Evolutionary conservation across 176 grass and related monocot species (phyloP).

Genomic region (Musa acuminata): DNA sequence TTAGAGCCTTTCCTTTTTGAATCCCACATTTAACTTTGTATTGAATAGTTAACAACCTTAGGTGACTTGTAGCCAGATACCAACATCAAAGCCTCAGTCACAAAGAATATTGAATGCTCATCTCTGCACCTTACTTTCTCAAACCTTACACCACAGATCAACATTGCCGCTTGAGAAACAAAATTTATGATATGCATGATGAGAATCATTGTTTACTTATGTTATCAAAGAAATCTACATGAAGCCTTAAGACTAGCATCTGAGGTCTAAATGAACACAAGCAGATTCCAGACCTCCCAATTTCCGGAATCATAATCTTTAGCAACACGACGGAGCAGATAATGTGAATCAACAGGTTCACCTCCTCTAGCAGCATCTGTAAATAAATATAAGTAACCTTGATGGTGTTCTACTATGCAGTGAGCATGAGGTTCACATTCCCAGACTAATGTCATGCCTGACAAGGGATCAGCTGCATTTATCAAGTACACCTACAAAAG

Average conservation of each 20-base stretch:
- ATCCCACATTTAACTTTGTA: not conserved
- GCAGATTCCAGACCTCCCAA: conserved; percentile 55
- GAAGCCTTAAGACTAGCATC: not conserved
- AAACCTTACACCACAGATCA: not conserved
- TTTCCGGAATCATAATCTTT: conserved; percentile 52
- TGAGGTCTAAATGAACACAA: not conserved
- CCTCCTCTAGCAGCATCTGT: conserved; percentile 76
- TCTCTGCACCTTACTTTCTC: not conserved
- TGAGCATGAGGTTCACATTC: conserved; percentile 83
- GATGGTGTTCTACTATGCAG: conserved; percentile 81
- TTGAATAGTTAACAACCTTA: not conserved
- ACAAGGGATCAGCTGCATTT: conserved; percentile 68
- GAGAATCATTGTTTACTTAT: not conserved
- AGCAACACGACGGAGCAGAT: conserved; percentile 48
- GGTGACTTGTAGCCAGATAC: not conserved
- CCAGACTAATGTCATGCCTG: conserved; percentile 66
- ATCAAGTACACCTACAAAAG: conserved; percentile 83
- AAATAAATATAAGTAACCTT: conserved; percentile 71
- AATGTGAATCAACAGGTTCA: conserved; percentile 58
- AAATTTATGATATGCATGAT: not conserved
- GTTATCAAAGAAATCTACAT: not conserved
- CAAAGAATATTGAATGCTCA: not conserved
- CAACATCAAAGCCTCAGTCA: not conserved
- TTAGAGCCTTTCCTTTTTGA: too few species aligned
- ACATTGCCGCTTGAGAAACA: not conserved